These are phyloP conservation scores for Bipolaris sorokiniana DNA, from an alignment of 2,329 filamentous ascomycete genomes.

Conservation along the genomic window DNA sequence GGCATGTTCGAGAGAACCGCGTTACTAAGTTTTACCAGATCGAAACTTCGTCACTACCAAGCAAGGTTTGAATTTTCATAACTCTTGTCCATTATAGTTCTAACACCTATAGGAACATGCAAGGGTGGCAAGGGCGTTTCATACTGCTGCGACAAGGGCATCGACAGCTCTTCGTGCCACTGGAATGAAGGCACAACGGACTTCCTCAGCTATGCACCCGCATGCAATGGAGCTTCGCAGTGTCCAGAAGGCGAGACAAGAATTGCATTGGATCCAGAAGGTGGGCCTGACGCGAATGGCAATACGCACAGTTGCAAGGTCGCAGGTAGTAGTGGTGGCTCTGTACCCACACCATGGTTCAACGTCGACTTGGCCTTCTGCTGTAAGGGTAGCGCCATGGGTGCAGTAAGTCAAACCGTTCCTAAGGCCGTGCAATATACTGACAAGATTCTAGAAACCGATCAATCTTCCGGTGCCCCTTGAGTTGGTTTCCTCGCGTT, in stretches of 20 bases:
- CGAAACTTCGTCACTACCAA: too few relatives aligned
- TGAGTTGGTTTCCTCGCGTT: too few relatives aligned
- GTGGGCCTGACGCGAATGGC: background rate
- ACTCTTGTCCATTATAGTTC: too few relatives aligned
- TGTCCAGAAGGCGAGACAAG: background rate
- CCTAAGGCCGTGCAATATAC: too few relatives aligned
- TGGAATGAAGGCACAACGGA: background rate
- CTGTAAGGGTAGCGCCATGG: background rate
- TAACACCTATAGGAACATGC: background rate
- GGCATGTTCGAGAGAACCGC: too few relatives aligned
- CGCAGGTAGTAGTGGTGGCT: too few relatives aligned
- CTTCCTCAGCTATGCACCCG: background rate
- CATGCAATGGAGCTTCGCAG: too few relatives aligned
- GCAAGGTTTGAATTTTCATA: too few relatives aligned
- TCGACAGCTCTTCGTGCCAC: background rate
- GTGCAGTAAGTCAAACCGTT: background rate
- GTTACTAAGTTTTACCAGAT: too few relatives aligned
- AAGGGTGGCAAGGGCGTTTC: background rate
- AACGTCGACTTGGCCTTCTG: background rate
- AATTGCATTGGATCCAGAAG: background rate
- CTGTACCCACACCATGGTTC: background rate
- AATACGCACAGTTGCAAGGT: background rate
- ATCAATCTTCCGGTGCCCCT: background rate
- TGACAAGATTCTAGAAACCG: too few relatives aligned
- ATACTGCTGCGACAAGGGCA: background rate